Evolutionary conservation across 2,329 filamentous ascomycete genomes (phyloP), one percentile per base, ranked within the genome.

Genomic region (Hypoxylon sp.): DNA sequence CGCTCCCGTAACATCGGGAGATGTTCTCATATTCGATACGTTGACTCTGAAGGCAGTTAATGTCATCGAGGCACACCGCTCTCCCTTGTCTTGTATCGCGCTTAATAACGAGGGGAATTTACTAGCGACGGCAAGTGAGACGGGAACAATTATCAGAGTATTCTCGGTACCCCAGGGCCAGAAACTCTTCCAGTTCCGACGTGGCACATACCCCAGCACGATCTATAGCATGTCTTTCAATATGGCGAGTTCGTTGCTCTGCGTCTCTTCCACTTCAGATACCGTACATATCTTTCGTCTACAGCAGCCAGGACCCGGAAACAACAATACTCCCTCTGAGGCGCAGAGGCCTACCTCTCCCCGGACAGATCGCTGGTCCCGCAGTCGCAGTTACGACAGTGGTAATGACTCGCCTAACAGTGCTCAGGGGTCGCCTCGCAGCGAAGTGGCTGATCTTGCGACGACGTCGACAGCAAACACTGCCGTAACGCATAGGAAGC

Each of bases 141-240:
- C 97, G 56, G 96, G 96, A 69, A 99, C 96, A 0, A 97, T 99
- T 65, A 97, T 99, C 69, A 90, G 96, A 14, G 94, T 99, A 55
- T 99, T 99, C 79, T 93, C 93, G 0, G 88, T 99, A 1, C 96
- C 96, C 2, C 89, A 90, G 69, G 96, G 93, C 9, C 90, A 95
- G 74, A 99, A 98, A 78, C 85, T 99, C 16, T 98, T 94, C 78
- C 95, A 99, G 77, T 99, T 99, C 81, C 89, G 96, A 64, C 89
- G 96, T 69, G 96, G 96, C 45, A 97, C 95, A 2, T 97, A 97
- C 79, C 96, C 96, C 0, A 94, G 94, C 1, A 91, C 93, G 41
- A 99, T 99, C 72, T 97, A 94, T 81, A 97, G 94, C 87, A 97
- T 99, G 94, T 97, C 94, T 1, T 99, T 99, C 81, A 99, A 99